These are phyloP conservation scores for Bipolaris bicolor DNA, from an alignment of 2,329 filamentous ascomycete genomes.

Conservation along the genomic window DNA sequence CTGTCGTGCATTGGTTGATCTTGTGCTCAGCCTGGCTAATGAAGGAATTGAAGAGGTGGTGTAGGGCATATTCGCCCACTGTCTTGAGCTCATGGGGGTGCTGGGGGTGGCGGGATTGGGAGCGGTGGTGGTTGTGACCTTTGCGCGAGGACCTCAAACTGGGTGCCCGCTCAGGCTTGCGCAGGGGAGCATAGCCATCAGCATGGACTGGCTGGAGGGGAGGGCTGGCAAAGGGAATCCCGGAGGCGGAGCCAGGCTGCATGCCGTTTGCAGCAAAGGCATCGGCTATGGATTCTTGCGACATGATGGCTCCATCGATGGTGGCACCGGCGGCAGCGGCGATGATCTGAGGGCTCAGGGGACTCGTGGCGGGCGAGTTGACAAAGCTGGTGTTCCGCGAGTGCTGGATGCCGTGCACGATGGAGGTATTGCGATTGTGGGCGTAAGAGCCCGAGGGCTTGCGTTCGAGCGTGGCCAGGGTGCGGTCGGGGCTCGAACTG, in stretches of 20 bases:
- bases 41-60: constrained; percentile 97
- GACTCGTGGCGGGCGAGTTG: constrained; percentile 76
- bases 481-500: constrained; percentile 49
- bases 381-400: constrained; percentile 85
- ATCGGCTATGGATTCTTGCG: constrained; percentile 48
- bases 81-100: constrained; percentile 79
- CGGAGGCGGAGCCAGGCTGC: constrained; percentile 17
- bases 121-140: constrained; percentile 79
- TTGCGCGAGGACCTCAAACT: constrained; percentile 71
- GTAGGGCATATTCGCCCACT: constrained; percentile 95
- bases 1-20: constrained; percentile 84
- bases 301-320: constrained; percentile 51
- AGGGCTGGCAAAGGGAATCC: constrained; percentile 20
- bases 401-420: constrained; percentile 95
- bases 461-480: constrained; percentile 51
- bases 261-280: constrained; percentile 42
- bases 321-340: constrained; percentile 54
- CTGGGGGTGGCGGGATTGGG: constrained; percentile 68
- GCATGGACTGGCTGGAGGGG: constrained; percentile 12
- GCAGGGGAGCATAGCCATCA: constrained; percentile 29
- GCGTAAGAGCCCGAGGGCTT: constrained; percentile 69
- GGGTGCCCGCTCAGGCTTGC: constrained; percentile 54
- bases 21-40: constrained; percentile 97
- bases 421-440: constrained; percentile 94
- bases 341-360: constrained; percentile 86